phyloP scores from a whole-genome alignment of 2,329 filamentous ascomycete species.

The Paecilomyces fulvus region DNA sequence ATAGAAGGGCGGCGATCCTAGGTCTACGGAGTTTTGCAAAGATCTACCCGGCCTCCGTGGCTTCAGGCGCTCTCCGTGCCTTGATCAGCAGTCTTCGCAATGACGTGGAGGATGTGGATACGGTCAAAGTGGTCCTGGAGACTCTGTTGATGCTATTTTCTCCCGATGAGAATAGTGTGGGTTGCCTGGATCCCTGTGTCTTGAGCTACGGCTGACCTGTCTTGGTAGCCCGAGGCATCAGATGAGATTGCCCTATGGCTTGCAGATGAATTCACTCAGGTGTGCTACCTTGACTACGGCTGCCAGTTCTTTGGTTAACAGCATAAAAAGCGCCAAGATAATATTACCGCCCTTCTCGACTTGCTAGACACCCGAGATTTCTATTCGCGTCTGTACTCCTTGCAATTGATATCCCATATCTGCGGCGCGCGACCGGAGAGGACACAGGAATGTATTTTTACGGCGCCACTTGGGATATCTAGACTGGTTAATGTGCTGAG shows the following conservation, averaged over 20 bases:
- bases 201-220: constrained; percentile 5
- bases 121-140: constrained; percentile 88
- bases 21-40: constrained; percentile 94
- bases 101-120: constrained; percentile 92
- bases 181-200: constrained; percentile 17
- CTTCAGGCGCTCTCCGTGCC: constrained; percentile 81
- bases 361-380: constrained; percentile 83
- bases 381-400: constrained; percentile 80
- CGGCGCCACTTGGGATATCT: constrained; percentile 78
- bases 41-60: constrained; percentile 89
- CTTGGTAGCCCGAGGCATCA: constrained; percentile 71
- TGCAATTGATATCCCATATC: constrained; percentile 83
- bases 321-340: constrained; percentile 70
- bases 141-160: constrained; percentile 90
- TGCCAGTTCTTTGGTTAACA: constrained; percentile 37
- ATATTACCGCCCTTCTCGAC: constrained; percentile 81
- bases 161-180: constrained; percentile 52
- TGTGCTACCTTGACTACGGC: constrained; percentile 27
- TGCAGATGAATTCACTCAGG: constrained; percentile 94
- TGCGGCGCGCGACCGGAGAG: constrained; percentile 77
- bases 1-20: constrained; percentile 84
- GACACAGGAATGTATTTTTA: constrained; percentile 89
- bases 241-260: constrained; percentile 95
- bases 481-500: constrained; percentile 76
- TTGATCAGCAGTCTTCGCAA: constrained; percentile 77